Percentiles rank a stretch among this genome's conserved stretches.
Conservation (phyloP, 768 basidiomycete species). For the Xerocomus spinulosus region DNA sequence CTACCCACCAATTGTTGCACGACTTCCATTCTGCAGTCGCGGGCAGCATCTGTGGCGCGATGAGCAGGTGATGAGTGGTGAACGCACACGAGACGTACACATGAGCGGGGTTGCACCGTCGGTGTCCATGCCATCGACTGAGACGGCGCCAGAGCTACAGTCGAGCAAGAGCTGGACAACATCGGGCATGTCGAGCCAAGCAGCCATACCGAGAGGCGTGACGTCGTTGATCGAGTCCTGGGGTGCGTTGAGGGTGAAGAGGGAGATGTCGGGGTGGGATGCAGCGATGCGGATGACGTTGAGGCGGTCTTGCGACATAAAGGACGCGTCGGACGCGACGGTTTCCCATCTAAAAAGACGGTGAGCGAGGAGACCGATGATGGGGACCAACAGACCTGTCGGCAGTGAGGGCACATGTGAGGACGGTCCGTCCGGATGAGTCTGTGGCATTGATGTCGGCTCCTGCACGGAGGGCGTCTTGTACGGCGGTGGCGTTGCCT, state of each 20-base stretch:
- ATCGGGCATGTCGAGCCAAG: slow-evolving; percentile 65
- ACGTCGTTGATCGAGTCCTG: slow-evolving; percentile 67
- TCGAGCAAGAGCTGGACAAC: slow-evolving; percentile 64
- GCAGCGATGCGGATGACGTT: slow-evolving; percentile 53
- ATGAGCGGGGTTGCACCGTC: slow-evolving; percentile 78
- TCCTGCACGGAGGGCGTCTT: slow-evolving; percentile 49
- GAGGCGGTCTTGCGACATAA: slow-evolving; percentile 54
- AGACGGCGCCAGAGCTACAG: slow-evolving; percentile 53
- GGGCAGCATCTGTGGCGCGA: slow-evolving; percentile 59
- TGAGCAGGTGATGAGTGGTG: not conserved
- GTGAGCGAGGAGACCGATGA: slow-evolving; percentile 2
- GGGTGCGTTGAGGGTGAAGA: slow-evolving; percentile 72
- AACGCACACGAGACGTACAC: slow-evolving; percentile 50
- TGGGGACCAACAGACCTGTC: slow-evolving; percentile 48
- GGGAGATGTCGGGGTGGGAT: slow-evolving; percentile 52
- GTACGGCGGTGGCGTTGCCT: slow-evolving; percentile 53
- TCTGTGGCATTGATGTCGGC: slow-evolving; percentile 70
- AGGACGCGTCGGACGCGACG: slow-evolving; percentile 64
- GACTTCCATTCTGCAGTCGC: slow-evolving; percentile 67
- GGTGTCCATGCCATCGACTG: slow-evolving; percentile 69
- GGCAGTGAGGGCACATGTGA: slow-evolving; percentile 70
- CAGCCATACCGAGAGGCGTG: slow-evolving; percentile 72
- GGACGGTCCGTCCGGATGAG: slow-evolving; percentile 52
- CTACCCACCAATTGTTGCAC: slow-evolving; percentile 57
- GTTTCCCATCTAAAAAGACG: slow-evolving; percentile 53